phyloP scores from a whole-genome alignment of 371 early-diverging fungal species.

The Mortierella sp. region DNA sequence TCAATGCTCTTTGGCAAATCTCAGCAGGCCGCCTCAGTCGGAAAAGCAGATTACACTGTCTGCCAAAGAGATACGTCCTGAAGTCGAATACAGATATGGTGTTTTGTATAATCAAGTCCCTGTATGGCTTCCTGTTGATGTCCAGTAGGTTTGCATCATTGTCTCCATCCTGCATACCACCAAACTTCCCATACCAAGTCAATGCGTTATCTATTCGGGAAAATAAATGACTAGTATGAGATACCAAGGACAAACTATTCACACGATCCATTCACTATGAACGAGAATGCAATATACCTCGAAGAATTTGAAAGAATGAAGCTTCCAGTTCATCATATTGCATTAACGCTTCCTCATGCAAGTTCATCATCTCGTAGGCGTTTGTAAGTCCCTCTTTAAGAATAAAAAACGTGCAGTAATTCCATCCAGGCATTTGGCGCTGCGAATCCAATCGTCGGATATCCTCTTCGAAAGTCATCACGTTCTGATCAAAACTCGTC shows the following conservation, averaged over 20 bases:
- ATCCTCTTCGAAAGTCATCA: conserved; percentile 88
- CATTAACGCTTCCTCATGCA: conserved; percentile 89
- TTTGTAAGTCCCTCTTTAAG: conserved; percentile 92
- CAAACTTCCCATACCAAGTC: conserved; percentile 94
- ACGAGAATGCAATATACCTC: conserved; percentile 58
- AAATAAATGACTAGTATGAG: background rate
- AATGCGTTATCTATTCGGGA: conserved; percentile 72
- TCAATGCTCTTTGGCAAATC: conserved; percentile 76
- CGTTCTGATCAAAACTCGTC: conserved; percentile 83
- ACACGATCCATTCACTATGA: no score
- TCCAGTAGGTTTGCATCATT: conserved; percentile 89
- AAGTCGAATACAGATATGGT: conserved; percentile 95
- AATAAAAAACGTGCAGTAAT: conserved; percentile 96
- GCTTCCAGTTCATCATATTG: conserved; percentile 97
- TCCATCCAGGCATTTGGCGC: conserved; percentile 96
- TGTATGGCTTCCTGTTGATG: conserved; percentile 83
- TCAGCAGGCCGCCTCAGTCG: conserved; percentile 76
- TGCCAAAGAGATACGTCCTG: conserved; percentile 91
- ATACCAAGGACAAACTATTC: background rate
- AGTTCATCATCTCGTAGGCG: conserved; percentile 87
- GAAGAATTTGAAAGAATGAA: conserved; percentile 88
- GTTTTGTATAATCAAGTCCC: conserved; percentile 90
- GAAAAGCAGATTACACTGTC: conserved; percentile 85
- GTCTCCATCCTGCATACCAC: conserved; percentile 85
- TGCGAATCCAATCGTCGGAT: conserved; percentile 90